Evolutionary conservation across 2,329 filamentous ascomycete species (phyloP), one percentile per base, ranked within the genome.

Genomic region (Dothistroma pini): DNA sequence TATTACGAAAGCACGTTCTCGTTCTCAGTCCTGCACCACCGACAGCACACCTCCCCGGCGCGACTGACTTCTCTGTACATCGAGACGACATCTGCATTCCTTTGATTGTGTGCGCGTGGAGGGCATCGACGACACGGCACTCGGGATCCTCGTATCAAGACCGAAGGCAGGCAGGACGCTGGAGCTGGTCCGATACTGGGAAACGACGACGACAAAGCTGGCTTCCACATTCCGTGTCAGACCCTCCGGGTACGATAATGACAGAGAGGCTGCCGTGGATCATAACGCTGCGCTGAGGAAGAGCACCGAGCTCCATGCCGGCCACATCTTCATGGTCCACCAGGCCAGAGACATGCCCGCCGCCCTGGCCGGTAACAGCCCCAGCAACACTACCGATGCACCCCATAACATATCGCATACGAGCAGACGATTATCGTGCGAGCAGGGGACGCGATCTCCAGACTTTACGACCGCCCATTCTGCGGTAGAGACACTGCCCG

Each of bases 291-390:
- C 63, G 60, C 60, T 67, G 65, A 66, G 70, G 63, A 72, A 73
- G 64, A 71, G 68, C 53, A 61, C 58, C 61, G 65, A 67, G 61
- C 66, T 70, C 53, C 68, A 72, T 71, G 72, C 68, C 57, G 67
- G 63, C 56, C 61, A 66, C 65, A 69, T 71, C 61, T 74, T 78
- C 76, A 77, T 79, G 76, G 75, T 78, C 38, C 62, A 60, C 71
- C 74, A 78, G 73, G 72, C 72, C 63, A 69, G 78, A 72, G 78
- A 79, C 65, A 84, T 84, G 82, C 80, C 81, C 74, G 78, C 79
- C 66, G 74, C 69, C 70, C 76, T 52, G 59, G 56, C 58, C 54
- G 61, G 57, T 47, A 53, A 54, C 53, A 49, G 71, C 72, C 72
- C 72, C 59, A 66, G 66, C 53, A 57, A 72, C 47, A 69, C 69